phyloP scores from a whole-genome alignment of 2,329 filamentous ascomycete genomes.

The Fusarium tricinctum region DNA sequence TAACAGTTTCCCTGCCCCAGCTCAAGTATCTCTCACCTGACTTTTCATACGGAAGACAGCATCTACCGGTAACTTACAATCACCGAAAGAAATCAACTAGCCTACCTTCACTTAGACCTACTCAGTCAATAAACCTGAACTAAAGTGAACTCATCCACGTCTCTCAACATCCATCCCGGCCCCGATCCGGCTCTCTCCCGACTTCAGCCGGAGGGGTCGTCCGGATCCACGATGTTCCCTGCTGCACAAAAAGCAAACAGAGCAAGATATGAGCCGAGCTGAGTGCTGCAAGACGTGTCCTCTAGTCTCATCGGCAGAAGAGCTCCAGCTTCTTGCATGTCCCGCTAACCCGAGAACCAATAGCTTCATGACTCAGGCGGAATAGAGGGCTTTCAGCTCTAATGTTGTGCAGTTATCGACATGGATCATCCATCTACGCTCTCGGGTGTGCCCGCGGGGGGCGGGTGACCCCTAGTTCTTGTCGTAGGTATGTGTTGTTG shows the following conservation, averaged over 20 bases:
- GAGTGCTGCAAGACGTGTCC: slow-evolving; percentile 8
- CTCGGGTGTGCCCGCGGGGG: slow-evolving; percentile 25
- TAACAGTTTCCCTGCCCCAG: neutral
- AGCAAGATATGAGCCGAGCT: slow-evolving; percentile 2
- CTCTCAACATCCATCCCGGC: slow-evolving; percentile 9
- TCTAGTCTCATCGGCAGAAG: neutral
- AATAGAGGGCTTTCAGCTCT: slow-evolving; percentile 30
- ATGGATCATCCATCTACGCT: slow-evolving; percentile 43
- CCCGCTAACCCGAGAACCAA: slow-evolving; percentile 17
- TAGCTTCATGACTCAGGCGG: slow-evolving; percentile 23
- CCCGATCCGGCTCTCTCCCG: slow-evolving; percentile 35
- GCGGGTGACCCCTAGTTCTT: slow-evolving; percentile 15
- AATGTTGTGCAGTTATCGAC: slow-evolving; percentile 34
- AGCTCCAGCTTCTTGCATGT: slow-evolving; percentile 24
- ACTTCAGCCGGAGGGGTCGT: slow-evolving; percentile 32
- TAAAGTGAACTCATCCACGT: neutral
- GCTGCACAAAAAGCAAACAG: slow-evolving; percentile 28
- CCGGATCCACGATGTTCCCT: slow-evolving; percentile 10
- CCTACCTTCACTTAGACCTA: neutral
- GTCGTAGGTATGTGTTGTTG: neutral
- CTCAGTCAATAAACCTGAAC: neutral
- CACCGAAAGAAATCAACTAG: neutral
- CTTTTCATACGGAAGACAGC: neutral
- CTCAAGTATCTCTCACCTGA: neutral
- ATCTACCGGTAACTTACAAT: neutral